phyloP scores from a whole-genome alignment of 108 stramenopile genomes.

The Epithemia pelagica region DNA sequence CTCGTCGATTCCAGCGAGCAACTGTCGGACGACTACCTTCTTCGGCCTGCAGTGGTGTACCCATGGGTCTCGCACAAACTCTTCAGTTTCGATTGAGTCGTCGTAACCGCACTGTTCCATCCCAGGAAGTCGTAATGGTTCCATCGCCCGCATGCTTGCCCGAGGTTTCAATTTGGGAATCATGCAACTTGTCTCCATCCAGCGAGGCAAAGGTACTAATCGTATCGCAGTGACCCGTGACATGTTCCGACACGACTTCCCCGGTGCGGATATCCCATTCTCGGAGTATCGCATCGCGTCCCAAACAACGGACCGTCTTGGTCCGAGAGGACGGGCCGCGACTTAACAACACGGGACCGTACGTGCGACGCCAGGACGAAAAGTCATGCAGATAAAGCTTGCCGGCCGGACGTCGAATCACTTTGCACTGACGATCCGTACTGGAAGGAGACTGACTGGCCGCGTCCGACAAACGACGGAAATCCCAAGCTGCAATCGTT shows the following conservation, averaged over 20 bases:
- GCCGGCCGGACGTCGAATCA: conserved; percentile 43
- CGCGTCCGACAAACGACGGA: conserved; percentile 51
- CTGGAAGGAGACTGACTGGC: conserved; percentile 1
- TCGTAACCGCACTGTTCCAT: conserved; percentile 75
- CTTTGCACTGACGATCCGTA: conserved; percentile 18
- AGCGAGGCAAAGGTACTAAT: conserved; percentile 48
- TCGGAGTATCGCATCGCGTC: conserved; percentile 60
- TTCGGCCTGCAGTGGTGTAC: too few species aligned
- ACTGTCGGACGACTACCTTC: too few species aligned
- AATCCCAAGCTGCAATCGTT: conserved; percentile 81
- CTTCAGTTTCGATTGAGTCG: conserved; percentile 9
- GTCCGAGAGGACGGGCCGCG: conserved; percentile 15
- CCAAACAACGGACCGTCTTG: conserved; percentile 52
- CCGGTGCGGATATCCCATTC: conserved; percentile 77
- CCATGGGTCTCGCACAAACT: too few species aligned
- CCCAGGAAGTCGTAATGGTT: conserved; percentile 68
- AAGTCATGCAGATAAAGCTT: conserved; percentile 38
- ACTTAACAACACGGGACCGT: conserved; percentile 20
- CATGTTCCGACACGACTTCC: conserved; percentile 27
- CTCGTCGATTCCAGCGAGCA: too few species aligned
- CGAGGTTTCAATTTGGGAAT: conserved; percentile 7
- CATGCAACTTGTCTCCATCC: conserved; percentile 15
- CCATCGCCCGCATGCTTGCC: conserved; percentile 26
- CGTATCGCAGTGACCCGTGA: conserved; percentile 53
- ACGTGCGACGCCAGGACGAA: conserved; percentile 15